These are phyloP conservation scores for Chaetomiaceae sp. DNA, from an alignment of 2,329 filamentous ascomycete genomes.

Conservation along the genomic window DNA sequence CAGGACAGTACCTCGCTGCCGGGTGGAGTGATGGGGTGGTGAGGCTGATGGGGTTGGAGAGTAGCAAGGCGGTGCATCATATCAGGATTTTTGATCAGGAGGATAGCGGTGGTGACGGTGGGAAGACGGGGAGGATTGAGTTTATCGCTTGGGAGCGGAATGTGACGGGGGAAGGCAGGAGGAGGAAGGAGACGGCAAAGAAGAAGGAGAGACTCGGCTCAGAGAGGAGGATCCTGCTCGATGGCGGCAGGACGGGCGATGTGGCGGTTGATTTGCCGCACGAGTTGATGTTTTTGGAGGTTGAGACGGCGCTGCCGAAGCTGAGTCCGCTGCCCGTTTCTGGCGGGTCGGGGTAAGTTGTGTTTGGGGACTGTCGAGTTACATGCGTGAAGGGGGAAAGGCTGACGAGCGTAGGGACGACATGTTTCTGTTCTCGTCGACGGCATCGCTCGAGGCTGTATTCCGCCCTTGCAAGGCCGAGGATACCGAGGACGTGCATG, in stretches of 20 bases:
- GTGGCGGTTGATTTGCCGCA: slow-evolving; percentile 57
- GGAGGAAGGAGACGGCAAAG: background rate
- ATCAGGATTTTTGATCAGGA: slow-evolving; percentile 48
- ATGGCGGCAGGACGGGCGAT: slow-evolving; percentile 16
- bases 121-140: slow-evolving; percentile 34
- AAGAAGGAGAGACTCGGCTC: slow-evolving; percentile 22
- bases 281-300: slow-evolving; percentile 69
- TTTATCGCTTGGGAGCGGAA: slow-evolving; percentile 53
- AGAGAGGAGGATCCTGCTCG: slow-evolving; percentile 29
- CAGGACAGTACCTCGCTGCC: slow-evolving; percentile 73
- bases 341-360: slow-evolving; percentile 57
- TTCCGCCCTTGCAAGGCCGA: slow-evolving; percentile 60
- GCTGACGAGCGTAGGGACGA: slow-evolving; percentile 43
- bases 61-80: slow-evolving; percentile 74
- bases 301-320: slow-evolving; percentile 71
- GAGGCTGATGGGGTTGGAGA: slow-evolving; percentile 73
- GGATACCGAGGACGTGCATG: slow-evolving; percentile 70
- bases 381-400: background rate
- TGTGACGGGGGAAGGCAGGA: slow-evolving; percentile 29
- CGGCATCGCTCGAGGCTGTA: slow-evolving; percentile 64
- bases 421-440: slow-evolving; percentile 62
- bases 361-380: background rate
- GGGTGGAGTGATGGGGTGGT: slow-evolving; percentile 79
- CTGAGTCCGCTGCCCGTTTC: slow-evolving; percentile 65
- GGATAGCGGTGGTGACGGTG: background rate